A percentile compares a stretch with the other conserved stretches of the same genome.
Evolutionary conservation across 129 eudicot genomes (phyloP).

Genomic region (Calendula officinalis): DNA sequence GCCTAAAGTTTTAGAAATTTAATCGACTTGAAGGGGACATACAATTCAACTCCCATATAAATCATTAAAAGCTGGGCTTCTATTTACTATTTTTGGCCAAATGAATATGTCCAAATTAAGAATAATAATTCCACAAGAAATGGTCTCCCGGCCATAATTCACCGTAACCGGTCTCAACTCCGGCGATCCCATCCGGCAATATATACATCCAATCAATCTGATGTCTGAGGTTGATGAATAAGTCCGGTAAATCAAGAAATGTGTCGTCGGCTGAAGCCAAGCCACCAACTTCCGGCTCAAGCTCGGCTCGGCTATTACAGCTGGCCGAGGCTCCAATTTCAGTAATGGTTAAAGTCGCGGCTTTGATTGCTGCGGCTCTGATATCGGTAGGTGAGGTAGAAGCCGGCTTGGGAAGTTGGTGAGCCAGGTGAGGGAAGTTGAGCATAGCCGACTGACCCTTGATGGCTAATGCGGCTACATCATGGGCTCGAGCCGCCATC

Average conservation of each 20-base stretch:
- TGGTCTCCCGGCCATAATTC: not conserved
- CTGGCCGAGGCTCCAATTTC: not conserved
- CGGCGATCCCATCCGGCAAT: not conserved
- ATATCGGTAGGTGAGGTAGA: not conserved
- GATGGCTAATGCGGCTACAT: not conserved
- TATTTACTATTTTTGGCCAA: too few species aligned
- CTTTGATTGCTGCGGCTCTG: not conserved
- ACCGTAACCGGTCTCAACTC: not conserved
- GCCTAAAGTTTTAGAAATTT: too few species aligned
- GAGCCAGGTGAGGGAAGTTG: constrained; percentile 4
- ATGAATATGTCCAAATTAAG: not conserved
- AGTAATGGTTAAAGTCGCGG: not conserved
- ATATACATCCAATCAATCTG: not conserved
- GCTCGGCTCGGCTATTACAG: not conserved
- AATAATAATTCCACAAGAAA: not conserved
- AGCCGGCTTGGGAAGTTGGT: not conserved
- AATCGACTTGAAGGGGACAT: too few species aligned
- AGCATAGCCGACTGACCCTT: not conserved
- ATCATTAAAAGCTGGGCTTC: too few species aligned
- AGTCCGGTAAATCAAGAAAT: not conserved
- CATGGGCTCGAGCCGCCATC: not conserved
- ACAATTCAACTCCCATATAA: too few species aligned
- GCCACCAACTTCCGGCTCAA: not conserved
- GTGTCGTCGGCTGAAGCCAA: not conserved
- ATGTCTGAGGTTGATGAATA: not conserved